These are phyloP conservation scores for Rhizophagus clarus DNA, from an alignment of 192 early-diverging fungal species.

Conservation along the genomic window DNA sequence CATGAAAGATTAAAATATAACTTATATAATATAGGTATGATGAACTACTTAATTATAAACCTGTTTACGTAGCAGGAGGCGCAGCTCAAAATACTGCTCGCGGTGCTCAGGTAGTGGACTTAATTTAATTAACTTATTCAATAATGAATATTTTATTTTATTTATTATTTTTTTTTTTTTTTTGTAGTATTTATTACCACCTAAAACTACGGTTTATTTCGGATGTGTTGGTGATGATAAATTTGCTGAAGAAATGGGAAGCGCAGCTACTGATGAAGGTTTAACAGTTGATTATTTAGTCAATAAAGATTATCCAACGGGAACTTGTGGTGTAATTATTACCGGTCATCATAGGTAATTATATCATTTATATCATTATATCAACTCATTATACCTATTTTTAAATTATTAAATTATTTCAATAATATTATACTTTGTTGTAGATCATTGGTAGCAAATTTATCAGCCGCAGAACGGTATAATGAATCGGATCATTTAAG, in stretches of 20 bases:
- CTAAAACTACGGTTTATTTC: conserved; percentile 87
- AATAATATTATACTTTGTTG: conserved; percentile 3
- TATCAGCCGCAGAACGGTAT: conserved; percentile 94
- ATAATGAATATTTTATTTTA: not conserved
- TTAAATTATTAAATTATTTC: conserved; percentile 10
- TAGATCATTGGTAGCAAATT: conserved; percentile 89
- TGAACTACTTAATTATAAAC: conserved; percentile 75
- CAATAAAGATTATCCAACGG: conserved; percentile 79
- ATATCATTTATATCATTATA: too few relatives aligned
- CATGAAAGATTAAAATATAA: not conserved
- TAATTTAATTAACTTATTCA: not conserved
- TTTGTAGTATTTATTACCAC: conserved; percentile 75
- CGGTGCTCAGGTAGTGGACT: conserved; percentile 60
- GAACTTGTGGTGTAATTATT: conserved; percentile 94
- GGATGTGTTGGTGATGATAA: conserved; percentile 92
- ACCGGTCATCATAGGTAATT: conserved; percentile 75
- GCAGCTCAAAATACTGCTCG: conserved; percentile 96
- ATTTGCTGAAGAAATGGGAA: conserved; percentile 72
- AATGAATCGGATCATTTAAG: conserved; percentile 48
- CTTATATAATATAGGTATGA: conserved; percentile 55
- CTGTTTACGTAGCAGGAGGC: conserved; percentile 93
- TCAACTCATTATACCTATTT: too few relatives aligned
- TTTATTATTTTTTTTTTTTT: too few relatives aligned
- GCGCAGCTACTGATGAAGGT: conserved; percentile 80
- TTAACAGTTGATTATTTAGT: conserved; percentile 89